A percentile compares a stretch with the other conserved stretches of the same genome.
Evolutionary conservation across 306 rosid species (phyloP).

Genomic region (Alnus glutinosa): DNA sequence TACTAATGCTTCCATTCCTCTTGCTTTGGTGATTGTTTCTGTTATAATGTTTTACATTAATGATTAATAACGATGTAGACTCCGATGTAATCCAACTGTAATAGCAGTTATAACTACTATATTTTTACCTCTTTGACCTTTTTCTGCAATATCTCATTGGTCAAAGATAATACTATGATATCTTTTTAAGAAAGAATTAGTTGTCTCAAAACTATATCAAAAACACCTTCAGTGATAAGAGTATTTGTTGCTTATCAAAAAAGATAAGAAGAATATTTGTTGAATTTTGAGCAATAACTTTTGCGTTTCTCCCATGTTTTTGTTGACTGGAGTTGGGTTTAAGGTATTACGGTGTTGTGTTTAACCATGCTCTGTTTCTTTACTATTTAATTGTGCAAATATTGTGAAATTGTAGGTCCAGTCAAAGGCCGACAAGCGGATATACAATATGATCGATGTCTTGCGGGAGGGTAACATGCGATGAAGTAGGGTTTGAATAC

Average conservation of each 20-base stretch:
- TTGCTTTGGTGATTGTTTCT: conserved; percentile 14
- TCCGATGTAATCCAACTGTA: not conserved
- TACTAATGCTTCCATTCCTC: conserved; percentile 30
- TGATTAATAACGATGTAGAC: not conserved
- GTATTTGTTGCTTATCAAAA: too few species aligned
- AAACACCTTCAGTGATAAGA: not conserved
- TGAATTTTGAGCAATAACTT: not conserved
- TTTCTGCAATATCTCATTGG: conserved; percentile 2
- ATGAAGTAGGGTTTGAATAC: conserved; percentile 30
- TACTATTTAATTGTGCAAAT: conserved; percentile 12
- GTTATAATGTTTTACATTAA: not conserved
- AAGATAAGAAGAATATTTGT: not conserved
- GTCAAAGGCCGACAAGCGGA: conserved; percentile 44
- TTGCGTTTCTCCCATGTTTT: not conserved
- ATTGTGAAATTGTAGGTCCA: not conserved
- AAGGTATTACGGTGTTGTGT: not conserved
- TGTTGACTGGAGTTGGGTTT: not conserved
- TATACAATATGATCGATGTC: conserved; percentile 80
- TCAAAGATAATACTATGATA: not conserved
- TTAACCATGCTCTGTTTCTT: not conserved
- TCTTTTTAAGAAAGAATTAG: not conserved
- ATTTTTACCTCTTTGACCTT: not conserved
- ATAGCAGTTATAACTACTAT: not conserved
- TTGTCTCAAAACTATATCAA: not conserved
- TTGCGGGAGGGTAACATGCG: conserved; percentile 81